A percentile compares a stretch with the other conserved stretches of the same genome.
phyloP scores from a whole-genome alignment of 2,329 filamentous ascomycete species.

The Diaporthe helianthi region DNA sequence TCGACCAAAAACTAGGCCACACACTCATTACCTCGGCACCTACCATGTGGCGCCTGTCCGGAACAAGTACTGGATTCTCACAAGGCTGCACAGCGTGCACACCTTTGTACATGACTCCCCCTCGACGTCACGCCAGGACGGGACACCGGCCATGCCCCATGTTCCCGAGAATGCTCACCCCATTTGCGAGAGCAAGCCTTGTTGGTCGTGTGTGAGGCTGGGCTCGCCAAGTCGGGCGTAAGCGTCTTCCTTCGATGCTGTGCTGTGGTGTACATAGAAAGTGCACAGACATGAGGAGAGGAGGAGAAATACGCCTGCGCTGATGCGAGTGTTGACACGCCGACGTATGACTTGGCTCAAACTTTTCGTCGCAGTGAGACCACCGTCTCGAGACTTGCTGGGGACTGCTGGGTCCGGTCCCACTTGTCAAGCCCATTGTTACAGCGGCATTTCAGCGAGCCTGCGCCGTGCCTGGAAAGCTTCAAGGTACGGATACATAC shows the following conservation, averaged over 20 bases:
- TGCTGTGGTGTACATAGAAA: too few species aligned
- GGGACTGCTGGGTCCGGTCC: constrained; percentile 23
- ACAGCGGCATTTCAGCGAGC: constrained; percentile 32
- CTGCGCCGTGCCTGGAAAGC: constrained; percentile 12
- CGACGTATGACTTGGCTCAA: constrained; percentile 26
- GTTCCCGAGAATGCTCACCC: constrained; percentile 22
- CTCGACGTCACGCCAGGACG: constrained; percentile 18
- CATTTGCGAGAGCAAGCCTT: not conserved
- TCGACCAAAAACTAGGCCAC: too few species aligned
- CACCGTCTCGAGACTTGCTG: constrained; percentile 30
- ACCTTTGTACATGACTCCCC: too few species aligned
- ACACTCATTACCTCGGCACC: too few species aligned
- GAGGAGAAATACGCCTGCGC: not conserved
- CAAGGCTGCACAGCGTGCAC: constrained; percentile 9
- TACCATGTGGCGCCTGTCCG: not conserved
- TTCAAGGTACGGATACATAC: too few species aligned
- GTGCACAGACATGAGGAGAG: not conserved
- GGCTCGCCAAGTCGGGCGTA: not conserved
- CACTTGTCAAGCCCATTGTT: constrained; percentile 22
- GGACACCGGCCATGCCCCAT: constrained; percentile 14
- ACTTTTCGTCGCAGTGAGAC: constrained; percentile 15
- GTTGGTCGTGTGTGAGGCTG: not conserved
- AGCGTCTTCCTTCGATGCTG: not conserved
- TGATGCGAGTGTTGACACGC: constrained; percentile 2
- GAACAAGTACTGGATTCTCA: too few species aligned